Base-by-base conservation (phyloP, 106 monocot genomes). In the Gastrodia elata region DNA sequence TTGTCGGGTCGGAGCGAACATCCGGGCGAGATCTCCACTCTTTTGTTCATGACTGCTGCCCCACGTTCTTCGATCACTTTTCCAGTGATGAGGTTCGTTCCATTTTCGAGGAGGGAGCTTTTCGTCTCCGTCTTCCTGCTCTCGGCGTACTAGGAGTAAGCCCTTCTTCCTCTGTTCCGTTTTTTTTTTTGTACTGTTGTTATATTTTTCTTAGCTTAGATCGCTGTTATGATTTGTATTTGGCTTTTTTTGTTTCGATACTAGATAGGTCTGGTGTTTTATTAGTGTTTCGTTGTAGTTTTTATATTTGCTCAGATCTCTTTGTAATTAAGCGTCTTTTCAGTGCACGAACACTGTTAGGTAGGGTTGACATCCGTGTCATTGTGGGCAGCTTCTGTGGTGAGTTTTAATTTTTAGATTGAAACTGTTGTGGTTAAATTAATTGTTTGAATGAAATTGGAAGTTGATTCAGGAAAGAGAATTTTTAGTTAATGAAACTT, bases 141-240 rank as follows among this genome's bases (percentile, higher is more conserved):
- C 35, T 78, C 78, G 8, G 78, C 78, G 28, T 78, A 78, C 46
- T 73, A 78, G 64, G 78, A 78, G 78, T 78, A 42, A 73, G 78
- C 35, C 28, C 38, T 30, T 33, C 46, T 11, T 33, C 30, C 0
- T 37, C 41, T 9, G 9, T 40, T 70, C 41, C 39, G 25, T 13
- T 26, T 38, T 42, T 30, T 39, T 28, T 39, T 71, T n/a, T 69
- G 58, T 9, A 4, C 6, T 75, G 34, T 65, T 22, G 26, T 65
- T 32, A 11, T 15, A 3, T 0, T 65, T 65, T 35, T 1, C n/a
- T 15, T 28, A 30, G 33, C 36, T 67, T 37, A 37, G 37, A 36
- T 67, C 33, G 16, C 37, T 67, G 13, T 7, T 8, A 37, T 64
- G 61, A 28, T 13, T 10, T 5, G 61, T 30, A 11, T 18, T 15